Evolutionary conservation across 805 yeast genomes (phyloP), one percentile per base, ranked within the genome.

Genomic region (Wickerhamomyces strasburgensis): DNA sequence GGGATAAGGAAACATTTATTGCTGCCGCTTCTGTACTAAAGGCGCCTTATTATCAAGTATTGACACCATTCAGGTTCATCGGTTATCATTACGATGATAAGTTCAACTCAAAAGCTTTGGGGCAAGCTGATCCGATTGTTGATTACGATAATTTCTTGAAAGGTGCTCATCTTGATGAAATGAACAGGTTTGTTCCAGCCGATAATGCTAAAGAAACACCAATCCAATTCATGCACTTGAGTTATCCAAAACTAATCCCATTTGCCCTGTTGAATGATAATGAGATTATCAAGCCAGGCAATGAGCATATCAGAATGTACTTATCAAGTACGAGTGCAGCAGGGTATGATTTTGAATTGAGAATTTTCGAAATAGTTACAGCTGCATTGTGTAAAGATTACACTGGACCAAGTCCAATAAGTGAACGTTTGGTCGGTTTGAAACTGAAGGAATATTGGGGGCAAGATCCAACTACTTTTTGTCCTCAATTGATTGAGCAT

Each of bases 1-100:
- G 85, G 29, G 85, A 79, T 49, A 79, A 79, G 49, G 85, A 79
- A 47, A 76, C 85, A 0, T 79, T 78, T 48, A 73, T 74, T 25
- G 74, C 80, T 2, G 83, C 84, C 2, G 80, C 84, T 2, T 63
- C 67, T 14, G 82, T 64, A 0, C 50, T 74, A 48, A 43, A 55
- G 0, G 56, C 62, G 27, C 65, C 69, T 6, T 73, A 67, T 54
- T 69, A 64, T 54, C 84, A 76, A 54, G 66, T 68, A 5, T 45
- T 54, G 33, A 44, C 53, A 7, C 53, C 56, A 16, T 57, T 65
- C 7, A 52, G 44, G 21, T 61, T 68, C 26, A 53, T 66, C 29
- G 72, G 73, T 3, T 54, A 61, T 44, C 50, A 50, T 30, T 45
- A 45, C 21, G 35, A 43, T 2, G 42, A 30, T 1, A 16, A 27